phyloP scores from a whole-genome alignment of 768 basidiomycete species.

The Candolleomyces aberdarensis region DNA sequence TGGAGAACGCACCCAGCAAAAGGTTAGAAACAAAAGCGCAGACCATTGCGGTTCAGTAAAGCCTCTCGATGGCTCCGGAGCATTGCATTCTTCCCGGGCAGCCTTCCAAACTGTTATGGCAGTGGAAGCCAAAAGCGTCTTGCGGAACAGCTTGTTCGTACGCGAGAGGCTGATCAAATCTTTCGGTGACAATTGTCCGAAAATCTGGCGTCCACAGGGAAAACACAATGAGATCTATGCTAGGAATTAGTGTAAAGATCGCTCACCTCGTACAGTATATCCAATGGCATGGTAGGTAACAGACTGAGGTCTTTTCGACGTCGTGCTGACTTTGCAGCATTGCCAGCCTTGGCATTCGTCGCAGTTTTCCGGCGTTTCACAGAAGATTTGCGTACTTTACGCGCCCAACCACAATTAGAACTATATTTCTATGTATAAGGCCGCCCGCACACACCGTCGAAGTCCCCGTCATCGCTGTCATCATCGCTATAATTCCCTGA shows the following conservation, averaged over 20 bases:
- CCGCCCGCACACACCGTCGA: too few relatives aligned
- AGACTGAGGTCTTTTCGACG: neutral
- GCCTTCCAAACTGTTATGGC: neutral
- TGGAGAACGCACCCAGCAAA: neutral
- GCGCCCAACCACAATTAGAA: too few relatives aligned
- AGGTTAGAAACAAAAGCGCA: neutral
- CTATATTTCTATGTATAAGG: too few relatives aligned
- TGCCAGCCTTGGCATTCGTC: too few relatives aligned
- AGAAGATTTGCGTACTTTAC: too few relatives aligned
- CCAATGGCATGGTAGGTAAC: neutral
- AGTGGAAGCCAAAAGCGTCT: neutral
- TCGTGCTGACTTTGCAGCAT: neutral
- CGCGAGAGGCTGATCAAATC: neutral
- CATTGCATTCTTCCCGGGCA: neutral
- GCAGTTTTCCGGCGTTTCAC: too few relatives aligned
- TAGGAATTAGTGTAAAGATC: neutral
- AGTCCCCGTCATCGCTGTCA: too few relatives aligned
- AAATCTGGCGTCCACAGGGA: neutral
- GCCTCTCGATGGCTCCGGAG: neutral
- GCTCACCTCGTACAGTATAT: neutral
- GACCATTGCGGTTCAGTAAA: neutral
- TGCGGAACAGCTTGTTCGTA: neutral
- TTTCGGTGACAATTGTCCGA: neutral
- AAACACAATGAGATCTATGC: neutral
- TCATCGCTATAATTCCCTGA: too few relatives aligned